A percentile compares a stretch with the other conserved stretches of the same genome.
These are phyloP conservation scores for Phytomonas sp. DNA, from an alignment of 208 protist species.

Conservation along the genomic window DNA sequence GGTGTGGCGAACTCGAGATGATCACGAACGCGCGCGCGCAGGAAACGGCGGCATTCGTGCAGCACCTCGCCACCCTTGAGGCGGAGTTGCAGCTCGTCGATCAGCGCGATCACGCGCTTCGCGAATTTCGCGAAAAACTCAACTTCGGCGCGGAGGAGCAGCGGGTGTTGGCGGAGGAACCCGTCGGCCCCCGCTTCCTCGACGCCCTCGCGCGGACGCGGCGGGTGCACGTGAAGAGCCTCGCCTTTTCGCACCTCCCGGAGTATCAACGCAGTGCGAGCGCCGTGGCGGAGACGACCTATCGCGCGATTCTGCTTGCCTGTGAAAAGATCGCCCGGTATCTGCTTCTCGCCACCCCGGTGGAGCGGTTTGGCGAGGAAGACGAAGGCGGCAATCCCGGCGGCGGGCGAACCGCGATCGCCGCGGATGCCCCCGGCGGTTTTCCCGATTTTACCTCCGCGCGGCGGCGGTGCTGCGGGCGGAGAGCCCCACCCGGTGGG, in stretches of 20 bases:
- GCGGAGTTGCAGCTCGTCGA: slow-evolving; percentile 35
- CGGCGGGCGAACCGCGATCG: slow-evolving; percentile 16
- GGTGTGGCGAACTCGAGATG: slow-evolving; percentile 22
- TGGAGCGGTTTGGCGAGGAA: slow-evolving; percentile 6
- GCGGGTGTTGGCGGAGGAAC: slow-evolving; percentile 40
- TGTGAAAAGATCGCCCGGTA: slow-evolving; percentile 57
- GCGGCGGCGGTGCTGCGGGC: slow-evolving; percentile 53
- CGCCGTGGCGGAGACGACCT: slow-evolving; percentile 66
- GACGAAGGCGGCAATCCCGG: slow-evolving; percentile 6
- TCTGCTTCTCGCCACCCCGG: slow-evolving; percentile 30
- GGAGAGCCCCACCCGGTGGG: slow-evolving; percentile 50
- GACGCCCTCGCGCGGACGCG: slow-evolving; percentile 58
- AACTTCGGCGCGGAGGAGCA: slow-evolving; percentile 60
- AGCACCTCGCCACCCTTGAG: slow-evolving; percentile 16
- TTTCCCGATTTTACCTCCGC: slow-evolving; percentile 58
- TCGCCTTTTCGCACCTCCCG: slow-evolving; percentile 34
- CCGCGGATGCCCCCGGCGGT: slow-evolving; percentile 55
- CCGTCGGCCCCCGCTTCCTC: slow-evolving; percentile 54
- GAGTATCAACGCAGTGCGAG: slow-evolving; percentile 12
- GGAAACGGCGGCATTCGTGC: slow-evolving; percentile 19
- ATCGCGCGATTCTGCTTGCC: slow-evolving; percentile 50
- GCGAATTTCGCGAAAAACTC: slow-evolving; percentile 55
- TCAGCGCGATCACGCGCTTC: slow-evolving; percentile 43
- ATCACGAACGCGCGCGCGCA: slow-evolving; percentile 2
- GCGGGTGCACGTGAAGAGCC: slow-evolving; percentile 51